Conservation (phyloP, 306 rosid genomes). For the Argentina anserina region DNA sequence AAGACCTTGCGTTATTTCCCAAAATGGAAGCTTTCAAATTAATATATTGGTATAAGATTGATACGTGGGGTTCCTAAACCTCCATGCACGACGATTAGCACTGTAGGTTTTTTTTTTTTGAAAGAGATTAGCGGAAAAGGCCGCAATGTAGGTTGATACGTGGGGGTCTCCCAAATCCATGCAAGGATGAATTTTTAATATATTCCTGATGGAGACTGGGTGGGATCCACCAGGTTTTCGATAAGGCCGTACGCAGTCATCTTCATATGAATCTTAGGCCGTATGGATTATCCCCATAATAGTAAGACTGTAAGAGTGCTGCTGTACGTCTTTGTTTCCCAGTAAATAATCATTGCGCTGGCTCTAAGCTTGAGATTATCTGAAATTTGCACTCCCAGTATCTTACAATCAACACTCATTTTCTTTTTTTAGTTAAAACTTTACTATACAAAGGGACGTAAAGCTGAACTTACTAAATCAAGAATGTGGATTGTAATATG, state of each 20-base stretch:
- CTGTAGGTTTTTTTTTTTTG: no score
- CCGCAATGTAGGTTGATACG: conserved; percentile 22
- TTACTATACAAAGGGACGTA: no score
- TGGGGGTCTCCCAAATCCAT: conserved; percentile 23
- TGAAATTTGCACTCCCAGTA: no score
- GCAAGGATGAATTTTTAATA: not conserved
- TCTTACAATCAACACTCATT: no score
- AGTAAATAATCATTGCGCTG: not conserved
- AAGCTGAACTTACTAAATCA: no score
- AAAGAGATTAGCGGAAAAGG: no score
- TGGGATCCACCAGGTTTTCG: not conserved
- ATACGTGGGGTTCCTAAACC: conserved; percentile 39
- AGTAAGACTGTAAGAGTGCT: no score
- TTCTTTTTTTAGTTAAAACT: no score
- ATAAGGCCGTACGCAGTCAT: not conserved
- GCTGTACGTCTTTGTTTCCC: not conserved
- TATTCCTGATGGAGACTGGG: not conserved
- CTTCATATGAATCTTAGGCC: not conserved
- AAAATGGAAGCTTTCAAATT: conserved; percentile 31
- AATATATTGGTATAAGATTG: not conserved
- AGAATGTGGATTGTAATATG: no score
- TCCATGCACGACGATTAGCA: conserved; percentile 17
- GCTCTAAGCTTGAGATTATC: not conserved
- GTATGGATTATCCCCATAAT: not conserved
- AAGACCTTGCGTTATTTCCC: conserved; percentile 41